Percentiles rank a stretch among this genome's conserved stretches.
phyloP scores from a whole-genome alignment of 108 stramenopile species.

The Pseudonitzschia multistriata region DNA sequence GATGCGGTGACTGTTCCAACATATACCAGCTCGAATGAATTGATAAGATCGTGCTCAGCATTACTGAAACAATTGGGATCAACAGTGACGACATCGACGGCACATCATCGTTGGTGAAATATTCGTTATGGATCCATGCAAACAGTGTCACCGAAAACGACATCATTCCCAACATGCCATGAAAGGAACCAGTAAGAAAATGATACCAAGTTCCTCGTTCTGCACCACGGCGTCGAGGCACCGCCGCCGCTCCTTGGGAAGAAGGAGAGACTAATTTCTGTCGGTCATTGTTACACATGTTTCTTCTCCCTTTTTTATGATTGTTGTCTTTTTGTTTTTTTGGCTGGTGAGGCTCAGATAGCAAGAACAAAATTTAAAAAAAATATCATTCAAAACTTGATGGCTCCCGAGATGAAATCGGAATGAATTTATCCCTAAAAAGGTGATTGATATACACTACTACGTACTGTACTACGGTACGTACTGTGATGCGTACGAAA shows the following conservation, averaged over 20 bases:
- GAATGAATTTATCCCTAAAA: no score
- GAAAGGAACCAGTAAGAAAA: slow-evolving; percentile 6
- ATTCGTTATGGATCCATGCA: not conserved
- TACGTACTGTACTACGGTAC: no score
- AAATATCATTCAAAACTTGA: no score
- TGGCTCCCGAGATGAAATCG: no score
- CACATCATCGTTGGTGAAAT: not conserved
- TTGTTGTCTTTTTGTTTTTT: not conserved
- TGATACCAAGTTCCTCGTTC: slow-evolving; percentile 1
- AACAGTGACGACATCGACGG: not conserved
- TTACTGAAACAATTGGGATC: not conserved
- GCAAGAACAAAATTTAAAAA: no score
- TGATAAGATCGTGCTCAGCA: not conserved
- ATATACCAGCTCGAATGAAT: slow-evolving; percentile 11
- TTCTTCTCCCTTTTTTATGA: not conserved
- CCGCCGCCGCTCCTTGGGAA: not conserved
- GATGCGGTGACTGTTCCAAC: slow-evolving; percentile 4
- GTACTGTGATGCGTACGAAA: no score
- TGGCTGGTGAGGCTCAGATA: no score
- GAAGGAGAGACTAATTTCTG: not conserved
- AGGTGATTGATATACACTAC: no score
- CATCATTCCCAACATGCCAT: slow-evolving; percentile 8
- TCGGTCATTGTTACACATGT: not conserved
- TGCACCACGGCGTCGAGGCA: not conserved
- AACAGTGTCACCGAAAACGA: not conserved